These are phyloP conservation scores for Cucurbita maxima DNA, from an alignment of 306 rosid species.

Conservation along the genomic window DNA sequence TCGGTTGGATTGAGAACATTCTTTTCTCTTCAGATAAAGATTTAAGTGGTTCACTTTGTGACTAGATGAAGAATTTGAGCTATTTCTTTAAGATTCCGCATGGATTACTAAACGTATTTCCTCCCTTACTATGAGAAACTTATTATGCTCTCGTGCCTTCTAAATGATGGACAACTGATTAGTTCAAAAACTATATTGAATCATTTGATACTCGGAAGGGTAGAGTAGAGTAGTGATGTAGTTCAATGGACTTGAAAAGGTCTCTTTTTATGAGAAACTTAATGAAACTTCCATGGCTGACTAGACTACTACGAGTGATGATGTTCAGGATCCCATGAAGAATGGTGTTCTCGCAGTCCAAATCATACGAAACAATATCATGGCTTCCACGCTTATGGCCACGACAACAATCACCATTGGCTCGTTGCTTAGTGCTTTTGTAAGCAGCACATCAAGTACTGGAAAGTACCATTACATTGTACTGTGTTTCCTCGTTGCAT, in stretches of 20 bases:
- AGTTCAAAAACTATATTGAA: background rate
- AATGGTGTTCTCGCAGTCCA: slow-evolving; percentile 65
- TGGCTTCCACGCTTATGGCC: slow-evolving; percentile 74
- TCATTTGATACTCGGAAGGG: background rate
- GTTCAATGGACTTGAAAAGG: background rate
- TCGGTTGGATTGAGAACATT: background rate
- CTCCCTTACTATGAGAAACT: too few relatives aligned
- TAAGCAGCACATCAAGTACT: slow-evolving; percentile 27
- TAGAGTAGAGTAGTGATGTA: background rate
- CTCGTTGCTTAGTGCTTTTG: slow-evolving; percentile 63
- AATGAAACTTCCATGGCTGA: background rate
- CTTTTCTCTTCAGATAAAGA: background rate
- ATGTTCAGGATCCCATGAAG: slow-evolving; percentile 62
- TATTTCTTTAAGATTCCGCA: background rate
- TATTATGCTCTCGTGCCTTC: too few relatives aligned
- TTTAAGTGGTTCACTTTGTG: background rate
- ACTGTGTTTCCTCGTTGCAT: slow-evolving; percentile 66
- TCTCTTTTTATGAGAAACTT: too few relatives aligned
- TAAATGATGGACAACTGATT: background rate
- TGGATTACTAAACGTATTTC: too few relatives aligned
- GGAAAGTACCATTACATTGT: slow-evolving; percentile 46
- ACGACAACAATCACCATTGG: slow-evolving; percentile 68
- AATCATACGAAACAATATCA: slow-evolving; percentile 72
- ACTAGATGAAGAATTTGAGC: background rate
- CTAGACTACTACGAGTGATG: slow-evolving; percentile 3